These are phyloP conservation scores for Poronia punctata DNA, from an alignment of 495 filamentous ascomycete genomes.

Conservation along the genomic window DNA sequence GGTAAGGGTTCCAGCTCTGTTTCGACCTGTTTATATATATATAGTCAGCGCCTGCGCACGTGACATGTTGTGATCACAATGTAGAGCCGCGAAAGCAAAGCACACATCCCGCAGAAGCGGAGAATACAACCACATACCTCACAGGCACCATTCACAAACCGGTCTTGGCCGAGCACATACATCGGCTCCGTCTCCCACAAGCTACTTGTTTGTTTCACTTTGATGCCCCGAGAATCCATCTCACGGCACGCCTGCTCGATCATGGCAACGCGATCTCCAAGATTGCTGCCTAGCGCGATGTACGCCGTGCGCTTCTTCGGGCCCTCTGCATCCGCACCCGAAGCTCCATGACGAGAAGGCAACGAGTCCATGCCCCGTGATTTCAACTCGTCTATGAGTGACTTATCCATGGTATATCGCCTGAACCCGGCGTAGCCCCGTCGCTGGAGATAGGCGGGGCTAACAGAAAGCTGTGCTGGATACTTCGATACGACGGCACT, in stretches of 20 bases:
- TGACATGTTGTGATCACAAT: too few relatives aligned
- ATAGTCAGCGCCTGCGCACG: too few relatives aligned
- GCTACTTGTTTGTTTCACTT: constrained; percentile 71
- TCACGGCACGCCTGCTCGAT: constrained; percentile 76
- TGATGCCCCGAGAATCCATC: constrained; percentile 65
- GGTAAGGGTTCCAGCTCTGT: constrained; percentile 67
- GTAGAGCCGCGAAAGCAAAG: too few relatives aligned
- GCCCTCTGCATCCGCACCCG: constrained; percentile 2
- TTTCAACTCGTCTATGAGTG: constrained; percentile 6
- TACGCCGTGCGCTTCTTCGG: constrained; percentile 46
- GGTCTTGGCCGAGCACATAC: constrained; percentile 85
- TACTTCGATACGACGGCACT: too few relatives aligned
- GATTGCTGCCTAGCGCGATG: constrained; percentile 87
- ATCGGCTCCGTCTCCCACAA: constrained; percentile 94
- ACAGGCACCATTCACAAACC: constrained; percentile 88
- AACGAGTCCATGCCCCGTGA: constrained; percentile 3
- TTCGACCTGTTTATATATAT: constrained; percentile 64
- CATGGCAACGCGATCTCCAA: constrained; percentile 75
- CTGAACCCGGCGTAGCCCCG: constrained; percentile 7
- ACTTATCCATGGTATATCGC: constrained; percentile 11
- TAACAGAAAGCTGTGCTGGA: background rate
- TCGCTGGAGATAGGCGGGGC: background rate
- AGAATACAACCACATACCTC: too few relatives aligned
- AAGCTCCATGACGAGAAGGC: constrained; percentile 4
- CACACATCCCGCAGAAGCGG: too few relatives aligned